phyloP scores from a whole-genome alignment of 2,329 filamentous ascomycete species.

The Monosporascus sp. region DNA sequence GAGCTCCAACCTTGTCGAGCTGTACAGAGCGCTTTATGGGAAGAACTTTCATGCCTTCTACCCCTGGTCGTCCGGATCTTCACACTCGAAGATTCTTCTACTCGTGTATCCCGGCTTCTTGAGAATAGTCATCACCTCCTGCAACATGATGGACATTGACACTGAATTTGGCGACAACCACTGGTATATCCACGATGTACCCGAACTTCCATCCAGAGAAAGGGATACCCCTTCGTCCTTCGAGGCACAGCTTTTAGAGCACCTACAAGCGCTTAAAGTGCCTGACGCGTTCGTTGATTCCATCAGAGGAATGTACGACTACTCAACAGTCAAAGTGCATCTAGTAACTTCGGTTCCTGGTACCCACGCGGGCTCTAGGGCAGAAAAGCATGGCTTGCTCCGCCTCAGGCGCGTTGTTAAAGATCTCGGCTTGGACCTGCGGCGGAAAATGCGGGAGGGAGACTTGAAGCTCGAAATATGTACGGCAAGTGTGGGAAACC shows the following conservation, averaged over 20 bases:
- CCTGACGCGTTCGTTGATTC: constrained; percentile 15
- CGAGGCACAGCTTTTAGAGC: constrained; percentile 13
- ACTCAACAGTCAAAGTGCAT: constrained; percentile 16
- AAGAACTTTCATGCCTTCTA: constrained; percentile 20
- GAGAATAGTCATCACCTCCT: constrained; percentile 20
- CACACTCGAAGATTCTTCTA: constrained; percentile 18
- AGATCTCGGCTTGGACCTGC: constrained; percentile 8
- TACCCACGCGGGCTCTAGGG: constrained; percentile 10
- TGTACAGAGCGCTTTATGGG: constrained; percentile 12
- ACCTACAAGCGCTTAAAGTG: constrained; percentile 13
- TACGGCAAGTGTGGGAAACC: constrained; percentile 16
- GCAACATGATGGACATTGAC: constrained; percentile 23
- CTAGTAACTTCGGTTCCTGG: constrained; percentile 19
- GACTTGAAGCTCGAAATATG: constrained; percentile 18
- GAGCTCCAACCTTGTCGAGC: constrained; percentile 4
- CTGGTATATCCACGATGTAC: constrained; percentile 23
- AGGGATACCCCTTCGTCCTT: constrained; percentile 6
- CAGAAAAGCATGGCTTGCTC: constrained; percentile 17
- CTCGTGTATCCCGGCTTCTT: constrained; percentile 19
- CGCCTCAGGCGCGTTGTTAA: constrained; percentile 14
- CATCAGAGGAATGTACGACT: constrained; percentile 17
- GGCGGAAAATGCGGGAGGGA: constrained; percentile 3
- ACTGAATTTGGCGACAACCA: constrained; percentile 21
- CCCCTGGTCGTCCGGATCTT: constrained; percentile 14
- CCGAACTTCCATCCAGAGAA: constrained; percentile 3